Percentiles rank a stretch among this genome's conserved stretches.
Evolutionary conservation across 2,329 filamentous ascomycete genomes (phyloP).

Genomic region (Epichloe baconii): DNA sequence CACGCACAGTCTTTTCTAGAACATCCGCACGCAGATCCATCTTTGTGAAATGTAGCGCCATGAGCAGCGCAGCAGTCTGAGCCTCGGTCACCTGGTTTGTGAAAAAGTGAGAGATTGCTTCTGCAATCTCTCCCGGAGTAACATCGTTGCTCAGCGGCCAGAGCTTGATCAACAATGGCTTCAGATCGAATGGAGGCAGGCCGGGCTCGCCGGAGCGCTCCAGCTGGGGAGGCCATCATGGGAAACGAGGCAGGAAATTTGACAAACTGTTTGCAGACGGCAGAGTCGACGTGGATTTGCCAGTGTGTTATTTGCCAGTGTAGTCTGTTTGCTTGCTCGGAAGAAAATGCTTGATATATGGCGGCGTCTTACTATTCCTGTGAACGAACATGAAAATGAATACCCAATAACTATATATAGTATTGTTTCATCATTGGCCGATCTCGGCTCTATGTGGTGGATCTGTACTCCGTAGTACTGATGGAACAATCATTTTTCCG

Average conservation of each 20-base stretch:
- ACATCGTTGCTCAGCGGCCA: conserved; percentile 49
- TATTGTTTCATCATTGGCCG: not conserved
- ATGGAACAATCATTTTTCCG: not conserved
- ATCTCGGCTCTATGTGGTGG: not conserved
- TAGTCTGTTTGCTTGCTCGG: no score
- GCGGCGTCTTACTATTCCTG: no score
- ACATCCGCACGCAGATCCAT: conserved; percentile 77
- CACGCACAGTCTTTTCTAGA: conserved; percentile 67
- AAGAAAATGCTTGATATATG: not conserved
- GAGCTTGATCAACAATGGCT: conserved; percentile 58
- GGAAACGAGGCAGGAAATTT: not conserved
- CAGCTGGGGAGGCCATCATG: conserved; percentile 19
- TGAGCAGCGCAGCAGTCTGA: conserved; percentile 76
- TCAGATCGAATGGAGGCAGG: conserved; percentile 42
- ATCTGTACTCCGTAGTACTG: not conserved
- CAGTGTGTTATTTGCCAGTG: no score
- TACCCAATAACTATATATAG: no score
- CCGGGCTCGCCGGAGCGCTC: conserved; percentile 13
- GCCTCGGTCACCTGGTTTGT: conserved; percentile 79
- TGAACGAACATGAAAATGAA: no score
- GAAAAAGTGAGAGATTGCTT: conserved; percentile 85
- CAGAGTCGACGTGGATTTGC: no score
- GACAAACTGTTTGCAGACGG: not conserved
- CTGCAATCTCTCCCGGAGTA: conserved; percentile 69
- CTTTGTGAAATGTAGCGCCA: conserved; percentile 81